Evolutionary conservation across 768 basidiomycete genomes (phyloP).

Genomic region (Panus rudis): DNA sequence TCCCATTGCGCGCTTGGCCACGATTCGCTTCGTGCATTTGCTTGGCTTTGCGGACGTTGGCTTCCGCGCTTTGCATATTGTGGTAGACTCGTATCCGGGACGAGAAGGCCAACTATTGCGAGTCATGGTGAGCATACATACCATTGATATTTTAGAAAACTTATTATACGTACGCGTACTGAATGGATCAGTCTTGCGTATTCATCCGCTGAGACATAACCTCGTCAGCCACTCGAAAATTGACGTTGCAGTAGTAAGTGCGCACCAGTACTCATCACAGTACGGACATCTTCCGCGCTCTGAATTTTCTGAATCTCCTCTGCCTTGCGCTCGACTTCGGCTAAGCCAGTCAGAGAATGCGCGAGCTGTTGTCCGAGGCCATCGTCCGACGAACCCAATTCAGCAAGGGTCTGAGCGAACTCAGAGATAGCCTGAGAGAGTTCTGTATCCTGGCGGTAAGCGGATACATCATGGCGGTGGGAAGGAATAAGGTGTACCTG

Average conservation of each 20-base stretch:
- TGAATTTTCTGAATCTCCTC: conserved; percentile 71
- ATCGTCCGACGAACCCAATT: conserved; percentile 71
- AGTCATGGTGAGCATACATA: neutral
- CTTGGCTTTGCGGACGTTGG: conserved; percentile 63
- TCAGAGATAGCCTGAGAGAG: conserved; percentile 66
- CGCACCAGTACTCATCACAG: conserved; percentile 69
- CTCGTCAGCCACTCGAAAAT: neutral
- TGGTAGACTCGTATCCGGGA: conserved; percentile 81
- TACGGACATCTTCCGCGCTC: conserved; percentile 75
- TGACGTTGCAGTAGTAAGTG: neutral
- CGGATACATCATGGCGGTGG: neutral
- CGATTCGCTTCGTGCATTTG: conserved; percentile 77
- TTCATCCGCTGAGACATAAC: conserved; percentile 58
- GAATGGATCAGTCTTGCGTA: conserved; percentile 88
- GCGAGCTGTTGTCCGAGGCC: conserved; percentile 55
- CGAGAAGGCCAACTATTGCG: conserved; percentile 69
- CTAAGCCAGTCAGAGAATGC: conserved; percentile 59
- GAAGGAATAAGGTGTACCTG: conserved; percentile 38
- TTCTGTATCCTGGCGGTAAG: conserved; percentile 36
- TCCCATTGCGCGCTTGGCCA: conserved; percentile 62
- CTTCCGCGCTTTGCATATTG: conserved; percentile 75
- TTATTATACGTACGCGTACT: conserved; percentile 60
- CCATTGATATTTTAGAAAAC: no score
- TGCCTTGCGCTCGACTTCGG: conserved; percentile 66
- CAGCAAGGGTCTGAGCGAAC: conserved; percentile 64